A percentile compares a stretch with the other conserved stretches of the same genome.
Conservation (phyloP, 805 yeast genomes). For the Hanseniaspora meyeri region DNA sequence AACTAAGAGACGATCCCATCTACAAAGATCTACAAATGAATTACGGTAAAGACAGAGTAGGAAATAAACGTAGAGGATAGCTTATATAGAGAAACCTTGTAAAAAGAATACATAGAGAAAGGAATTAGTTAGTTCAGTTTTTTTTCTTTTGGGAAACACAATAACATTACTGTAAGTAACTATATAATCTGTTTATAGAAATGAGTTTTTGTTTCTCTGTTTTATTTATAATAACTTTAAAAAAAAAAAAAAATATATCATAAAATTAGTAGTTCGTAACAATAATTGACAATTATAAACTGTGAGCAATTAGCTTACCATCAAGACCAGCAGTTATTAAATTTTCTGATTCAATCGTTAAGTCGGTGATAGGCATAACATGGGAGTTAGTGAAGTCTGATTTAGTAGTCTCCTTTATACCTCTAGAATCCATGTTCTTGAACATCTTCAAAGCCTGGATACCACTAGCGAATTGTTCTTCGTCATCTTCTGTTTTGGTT, state of each 20-base stretch:
- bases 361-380: constrained; percentile 73
- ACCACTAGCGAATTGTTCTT: constrained; percentile 41
- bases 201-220: too few relatives aligned
- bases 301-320: constrained; percentile 40
- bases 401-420: constrained; percentile 31
- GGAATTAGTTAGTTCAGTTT: too few relatives aligned
- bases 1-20: constrained; percentile 62
- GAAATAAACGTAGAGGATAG: constrained; percentile 53
- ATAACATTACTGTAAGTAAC: too few relatives aligned
- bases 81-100: not conserved
- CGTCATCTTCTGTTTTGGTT: constrained; percentile 31
- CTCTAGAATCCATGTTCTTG: constrained; percentile 89
- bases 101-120: not conserved
- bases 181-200: too few relatives aligned
- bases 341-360: constrained; percentile 44
- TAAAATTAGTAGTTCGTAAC: not conserved
- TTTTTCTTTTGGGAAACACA: too few relatives aligned
- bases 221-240: too few relatives aligned
- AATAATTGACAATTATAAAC: not conserved
- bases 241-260: not conserved
- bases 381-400: constrained; percentile 30
- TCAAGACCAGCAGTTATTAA: constrained; percentile 75
- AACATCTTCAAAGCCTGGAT: constrained; percentile 84
- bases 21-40: constrained; percentile 67
- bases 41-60: constrained; percentile 91